phyloP scores from a whole-genome alignment of 495 filamentous ascomycete genomes.

The Trichocladium uniseriatum region DNA sequence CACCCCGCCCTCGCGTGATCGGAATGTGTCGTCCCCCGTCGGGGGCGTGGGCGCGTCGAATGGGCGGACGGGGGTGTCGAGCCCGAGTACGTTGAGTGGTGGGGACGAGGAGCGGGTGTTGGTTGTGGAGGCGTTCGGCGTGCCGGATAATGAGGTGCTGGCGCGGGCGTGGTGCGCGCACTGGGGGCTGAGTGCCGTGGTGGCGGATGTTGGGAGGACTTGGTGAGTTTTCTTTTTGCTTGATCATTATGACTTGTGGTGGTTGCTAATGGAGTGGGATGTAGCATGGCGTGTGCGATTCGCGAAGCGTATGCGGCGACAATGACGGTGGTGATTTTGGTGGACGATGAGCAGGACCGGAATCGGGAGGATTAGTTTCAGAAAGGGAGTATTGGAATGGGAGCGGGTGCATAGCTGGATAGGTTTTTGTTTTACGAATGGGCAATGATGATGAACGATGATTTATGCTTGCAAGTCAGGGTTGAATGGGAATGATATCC shows the following conservation, averaged over 20 bases:
- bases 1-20: too few relatives aligned
- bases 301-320: conserved; percentile 62
- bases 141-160: conserved; percentile 62
- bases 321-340: conserved; percentile 58
- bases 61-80: conserved; percentile 7
- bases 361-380: not conserved
- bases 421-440: not conserved
- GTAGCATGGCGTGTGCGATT: conserved; percentile 58
- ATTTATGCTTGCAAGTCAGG: not conserved
- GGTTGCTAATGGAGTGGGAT: conserved; percentile 6
- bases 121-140: conserved; percentile 61
- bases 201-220: conserved; percentile 56
- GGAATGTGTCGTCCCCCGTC: too few relatives aligned
- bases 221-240: conserved; percentile 37
- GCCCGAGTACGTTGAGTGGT: conserved; percentile 12
- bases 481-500: not conserved
- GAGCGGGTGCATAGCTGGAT: not conserved
- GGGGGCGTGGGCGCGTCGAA: not conserved
- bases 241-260: not conserved
- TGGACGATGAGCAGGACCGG: conserved; percentile 27
- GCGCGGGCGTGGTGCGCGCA: conserved; percentile 64
- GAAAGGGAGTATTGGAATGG: not conserved
- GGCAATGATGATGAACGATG: not conserved
- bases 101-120: conserved; percentile 51
- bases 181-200: conserved; percentile 57